Evolutionary conservation across 73 alveolate genomes (phyloP).

Genomic region (Stentor roeselii): DNA sequence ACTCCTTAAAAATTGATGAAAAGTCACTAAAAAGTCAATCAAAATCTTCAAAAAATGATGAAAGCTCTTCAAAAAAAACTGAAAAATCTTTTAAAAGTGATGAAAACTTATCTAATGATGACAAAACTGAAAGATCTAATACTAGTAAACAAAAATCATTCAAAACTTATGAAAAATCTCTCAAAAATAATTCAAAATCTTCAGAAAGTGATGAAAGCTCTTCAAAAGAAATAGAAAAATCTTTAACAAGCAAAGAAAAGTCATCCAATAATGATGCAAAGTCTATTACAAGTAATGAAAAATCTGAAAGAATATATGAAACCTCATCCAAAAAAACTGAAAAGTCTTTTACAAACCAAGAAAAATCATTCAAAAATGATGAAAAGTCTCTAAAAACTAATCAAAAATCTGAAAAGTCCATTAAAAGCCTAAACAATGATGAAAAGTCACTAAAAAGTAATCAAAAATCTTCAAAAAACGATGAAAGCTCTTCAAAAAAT

Average conservation of each 20-base stretch:
- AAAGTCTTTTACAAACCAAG: not conserved
- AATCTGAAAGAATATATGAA: not conserved
- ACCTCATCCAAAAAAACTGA: not conserved
- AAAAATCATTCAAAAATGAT: not conserved
- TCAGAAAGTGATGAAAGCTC: no score
- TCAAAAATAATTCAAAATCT: no score
- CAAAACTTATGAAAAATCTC: not conserved
- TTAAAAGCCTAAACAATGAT: not conserved
- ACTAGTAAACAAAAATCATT: no score
- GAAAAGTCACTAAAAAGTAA: not conserved
- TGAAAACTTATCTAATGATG: not conserved
- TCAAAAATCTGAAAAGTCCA: not conserved
- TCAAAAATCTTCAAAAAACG: no score
- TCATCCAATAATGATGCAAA: not conserved
- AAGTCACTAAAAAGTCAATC: no score
- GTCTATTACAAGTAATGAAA: not conserved
- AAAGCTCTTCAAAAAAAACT: no score
- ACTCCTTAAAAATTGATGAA: not conserved
- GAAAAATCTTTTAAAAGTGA: not conserved
- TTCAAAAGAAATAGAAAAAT: not conserved
- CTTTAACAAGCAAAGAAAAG: not conserved
- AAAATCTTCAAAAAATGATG: not conserved
- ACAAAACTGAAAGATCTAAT: no score
- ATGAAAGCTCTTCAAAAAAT: no score
- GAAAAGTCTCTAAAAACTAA: not conserved